These are phyloP conservation scores for Azolla pinnata DNA, from an alignment of 75 land plant genomes.

Conservation along the genomic window DNA sequence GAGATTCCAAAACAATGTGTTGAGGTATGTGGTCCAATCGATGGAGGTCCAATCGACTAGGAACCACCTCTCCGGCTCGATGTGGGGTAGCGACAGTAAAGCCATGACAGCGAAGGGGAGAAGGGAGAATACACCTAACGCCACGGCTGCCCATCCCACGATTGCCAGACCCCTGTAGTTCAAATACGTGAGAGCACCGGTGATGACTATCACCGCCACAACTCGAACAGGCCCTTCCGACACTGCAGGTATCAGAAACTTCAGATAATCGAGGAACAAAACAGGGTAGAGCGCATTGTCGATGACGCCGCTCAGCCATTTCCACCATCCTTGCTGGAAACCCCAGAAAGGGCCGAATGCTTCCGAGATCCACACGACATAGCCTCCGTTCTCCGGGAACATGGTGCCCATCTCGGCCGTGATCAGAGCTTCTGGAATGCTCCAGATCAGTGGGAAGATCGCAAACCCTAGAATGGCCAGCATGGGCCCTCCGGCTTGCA, in stretches of 20 bases:
- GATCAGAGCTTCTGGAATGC: conserved; percentile 73
- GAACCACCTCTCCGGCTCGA: conserved; percentile 43
- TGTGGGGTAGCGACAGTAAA: conserved; percentile 36
- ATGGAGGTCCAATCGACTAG: conserved; percentile 15
- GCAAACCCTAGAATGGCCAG: conserved; percentile 64
- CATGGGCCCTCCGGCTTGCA: conserved; percentile 70
- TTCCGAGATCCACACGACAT: conserved; percentile 55
- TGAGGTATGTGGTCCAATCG: conserved; percentile 60
- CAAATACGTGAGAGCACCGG: conserved; percentile 41
- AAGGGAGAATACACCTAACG: conserved; percentile 46
- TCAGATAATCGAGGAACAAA: conserved; percentile 63
- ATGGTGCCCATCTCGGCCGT: conserved; percentile 77
- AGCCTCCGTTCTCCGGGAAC: conserved; percentile 75
- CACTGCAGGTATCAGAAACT: conserved; percentile 39
- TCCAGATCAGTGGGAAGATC: conserved; percentile 76
- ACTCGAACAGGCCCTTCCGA: conserved; percentile 36
- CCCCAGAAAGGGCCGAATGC: conserved; percentile 66
- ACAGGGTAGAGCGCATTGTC: conserved; percentile 71
- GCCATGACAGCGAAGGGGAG: conserved; percentile 43
- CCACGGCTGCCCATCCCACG: conserved; percentile 53
- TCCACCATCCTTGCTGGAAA: conserved; percentile 45
- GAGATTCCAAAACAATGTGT: conserved; percentile 84
- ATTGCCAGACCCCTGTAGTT: conserved; percentile 68
- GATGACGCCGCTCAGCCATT: conserved; percentile 53
- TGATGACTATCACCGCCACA: conserved; percentile 34